Base-by-base conservation (phyloP, 139 green algal genomes). In the Chlamydomonas eustigma region DNA sequence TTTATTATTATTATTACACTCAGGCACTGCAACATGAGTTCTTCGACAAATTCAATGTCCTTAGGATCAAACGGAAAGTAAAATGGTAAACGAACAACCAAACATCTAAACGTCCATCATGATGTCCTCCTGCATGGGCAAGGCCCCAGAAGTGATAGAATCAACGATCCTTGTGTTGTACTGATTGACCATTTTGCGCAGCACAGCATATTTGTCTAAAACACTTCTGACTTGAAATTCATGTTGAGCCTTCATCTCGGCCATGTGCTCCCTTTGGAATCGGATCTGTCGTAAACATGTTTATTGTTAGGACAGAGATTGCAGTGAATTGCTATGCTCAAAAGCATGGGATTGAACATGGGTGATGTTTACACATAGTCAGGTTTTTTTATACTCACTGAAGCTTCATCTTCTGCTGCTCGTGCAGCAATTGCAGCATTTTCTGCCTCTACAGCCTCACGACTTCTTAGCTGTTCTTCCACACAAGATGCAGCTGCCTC, bases 401-500 rank as follows among this genome's bases (percentile, higher is more conserved):
- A 64, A 24, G 86, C 89, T 28, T 95, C 88, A 73, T 93, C 89
- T 74, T 97, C 87, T 36, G 85, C 80, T 4, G 89, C 78, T 36
- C 86, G 83, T 22, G 90, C 90, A 37, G 81, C 70, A 8, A 84
- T 82, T 2, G 87, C 89, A 8, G 86, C 90, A 68, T 92, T 91
- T 71, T 91, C 90, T 33, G 91, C 91, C 80, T 93, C 81, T 32
- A 90, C 84, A 0, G 88, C 90, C 79, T 95, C 92, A 67, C 88
- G 91, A 51, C 93, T 83, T 28, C 85, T 84, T 58, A 91, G 66
- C 66, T 90, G 84, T 80, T 94, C 85, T 80, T 95, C 91, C 8
- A 97, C 78, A 35, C 73, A 80, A 6, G 78, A 85, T 51, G 86
- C 86, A 0, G 90, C 89, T 2, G 92, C 92, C 66, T 95, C 90